A percentile compares a stretch with the other conserved stretches of the same genome.
Conservation (phyloP, 148 eudicot species). For the Chenopodium berlandieri region DNA sequence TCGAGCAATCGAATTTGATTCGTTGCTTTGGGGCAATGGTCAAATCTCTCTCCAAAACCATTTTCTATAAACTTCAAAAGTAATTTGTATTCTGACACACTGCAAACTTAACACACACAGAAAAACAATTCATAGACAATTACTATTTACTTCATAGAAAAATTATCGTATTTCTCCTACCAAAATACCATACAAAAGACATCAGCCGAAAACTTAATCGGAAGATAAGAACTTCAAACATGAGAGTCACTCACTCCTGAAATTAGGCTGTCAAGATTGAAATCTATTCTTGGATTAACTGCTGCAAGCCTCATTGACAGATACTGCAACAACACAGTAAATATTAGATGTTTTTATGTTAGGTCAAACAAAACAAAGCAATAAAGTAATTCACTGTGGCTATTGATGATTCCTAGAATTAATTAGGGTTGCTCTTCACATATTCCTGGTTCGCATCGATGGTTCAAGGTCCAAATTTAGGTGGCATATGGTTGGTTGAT, state of each 20-base stretch:
- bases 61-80: not conserved
- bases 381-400: not conserved
- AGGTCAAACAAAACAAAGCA: constrained; percentile 17
- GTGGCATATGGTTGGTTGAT: not conserved
- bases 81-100: not conserved
- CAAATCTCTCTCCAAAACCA: not conserved
- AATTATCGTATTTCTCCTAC: not conserved
- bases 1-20: not conserved
- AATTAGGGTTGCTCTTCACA: not conserved
- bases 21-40: constrained; percentile 8
- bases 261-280: constrained; percentile 72
- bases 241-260: constrained; percentile 54
- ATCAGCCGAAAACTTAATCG: constrained; percentile 1
- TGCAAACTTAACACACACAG: not conserved
- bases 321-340: constrained; percentile 48
- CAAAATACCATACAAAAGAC: not conserved
- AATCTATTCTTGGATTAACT: constrained; percentile 80
- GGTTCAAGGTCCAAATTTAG: not conserved
- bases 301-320: constrained; percentile 98
- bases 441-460: not conserved
- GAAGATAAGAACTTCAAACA: not conserved
- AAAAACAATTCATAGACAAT: not conserved
- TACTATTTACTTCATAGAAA: not conserved
- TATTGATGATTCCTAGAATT: not conserved
- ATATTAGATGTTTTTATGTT: not conserved